These are phyloP conservation scores for Gentiana macrophylla DNA, from an alignment of 257 asterid genomes.

Conservation along the genomic window DNA sequence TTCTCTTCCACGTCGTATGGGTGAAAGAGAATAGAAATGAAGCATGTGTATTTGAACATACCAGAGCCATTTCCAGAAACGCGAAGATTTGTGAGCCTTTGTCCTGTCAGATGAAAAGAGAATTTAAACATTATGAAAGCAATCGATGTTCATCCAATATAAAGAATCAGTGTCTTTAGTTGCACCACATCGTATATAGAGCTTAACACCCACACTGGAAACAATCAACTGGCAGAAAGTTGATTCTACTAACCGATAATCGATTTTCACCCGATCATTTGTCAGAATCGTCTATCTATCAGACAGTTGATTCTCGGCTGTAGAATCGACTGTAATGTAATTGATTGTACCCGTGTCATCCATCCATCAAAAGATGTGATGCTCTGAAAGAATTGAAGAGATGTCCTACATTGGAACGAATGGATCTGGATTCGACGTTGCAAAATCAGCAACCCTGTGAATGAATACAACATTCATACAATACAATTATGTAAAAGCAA, in stretches of 20 bases:
- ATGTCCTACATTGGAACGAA: constrained; percentile 54
- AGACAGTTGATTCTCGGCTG: too few species aligned
- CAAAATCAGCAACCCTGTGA: constrained; percentile 59
- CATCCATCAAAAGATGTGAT: background rate
- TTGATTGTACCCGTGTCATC: too few species aligned
- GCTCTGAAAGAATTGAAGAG: background rate
- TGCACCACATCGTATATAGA: too few species aligned
- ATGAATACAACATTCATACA: constrained; percentile 9
- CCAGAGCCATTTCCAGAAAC: constrained; percentile 78
- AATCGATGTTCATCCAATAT: background rate
- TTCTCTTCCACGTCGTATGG: too few species aligned
- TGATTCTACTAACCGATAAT: too few species aligned
- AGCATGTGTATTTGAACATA: constrained; percentile 13
- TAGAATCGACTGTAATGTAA: too few species aligned
- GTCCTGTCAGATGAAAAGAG: constrained; percentile 26
- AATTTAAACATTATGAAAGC: constrained; percentile 2
- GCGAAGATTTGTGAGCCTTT: constrained; percentile 36
- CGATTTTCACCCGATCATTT: too few species aligned
- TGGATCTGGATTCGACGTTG: constrained; percentile 53
- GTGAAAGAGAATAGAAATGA: too few species aligned
- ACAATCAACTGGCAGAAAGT: too few species aligned
- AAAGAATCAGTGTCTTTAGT: too few species aligned
- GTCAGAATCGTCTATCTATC: too few species aligned
- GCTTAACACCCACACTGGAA: too few species aligned
- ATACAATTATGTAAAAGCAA: background rate